A percentile compares a stretch with the other conserved stretches of the same genome.
These are phyloP conservation scores for Colletotrichum tanaceti DNA, from an alignment of 2,329 filamentous ascomycete species.

Conservation along the genomic window DNA sequence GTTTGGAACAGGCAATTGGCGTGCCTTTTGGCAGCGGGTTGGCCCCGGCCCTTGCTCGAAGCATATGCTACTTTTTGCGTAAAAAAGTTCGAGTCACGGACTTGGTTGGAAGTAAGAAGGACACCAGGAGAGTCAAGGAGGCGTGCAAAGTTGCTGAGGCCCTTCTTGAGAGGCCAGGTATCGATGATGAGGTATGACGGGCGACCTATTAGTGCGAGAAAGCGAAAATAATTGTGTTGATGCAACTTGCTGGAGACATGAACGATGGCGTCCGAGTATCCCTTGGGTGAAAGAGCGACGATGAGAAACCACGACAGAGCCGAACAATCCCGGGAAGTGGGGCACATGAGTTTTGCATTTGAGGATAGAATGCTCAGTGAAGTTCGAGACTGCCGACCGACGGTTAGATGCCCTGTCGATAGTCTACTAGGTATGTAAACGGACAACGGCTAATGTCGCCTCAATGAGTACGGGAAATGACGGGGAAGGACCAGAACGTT, in stretches of 20 bases:
- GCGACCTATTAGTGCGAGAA: background rate
- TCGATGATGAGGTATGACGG: constrained; percentile 1
- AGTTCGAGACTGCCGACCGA: too few species aligned
- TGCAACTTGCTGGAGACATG: background rate
- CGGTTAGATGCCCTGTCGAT: background rate
- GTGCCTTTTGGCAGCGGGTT: constrained; percentile 26
- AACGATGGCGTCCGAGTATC: background rate
- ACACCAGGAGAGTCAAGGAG: constrained; percentile 60
- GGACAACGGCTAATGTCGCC: constrained; percentile 38
- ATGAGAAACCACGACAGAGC: background rate
- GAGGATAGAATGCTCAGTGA: too few species aligned
- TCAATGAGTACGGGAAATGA: constrained; percentile 41
- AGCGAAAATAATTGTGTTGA: too few species aligned
- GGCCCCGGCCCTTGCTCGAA: constrained; percentile 75
- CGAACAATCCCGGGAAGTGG: background rate
- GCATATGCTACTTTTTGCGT: constrained; percentile 82
- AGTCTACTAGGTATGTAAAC: too few species aligned
- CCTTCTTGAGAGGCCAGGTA: constrained; percentile 48
- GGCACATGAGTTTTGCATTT: too few species aligned
- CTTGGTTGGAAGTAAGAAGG: constrained; percentile 61
- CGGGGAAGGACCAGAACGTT: constrained; percentile 29
- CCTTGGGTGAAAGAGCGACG: background rate
- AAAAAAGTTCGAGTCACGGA: constrained; percentile 77
- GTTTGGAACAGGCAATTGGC: constrained; percentile 29
- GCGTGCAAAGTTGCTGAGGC: constrained; percentile 58